Evolutionary conservation across 1,139 yeast genomes (phyloP), one percentile per base, ranked within the genome.

Genomic region (Yamadazyma siamensis): DNA sequence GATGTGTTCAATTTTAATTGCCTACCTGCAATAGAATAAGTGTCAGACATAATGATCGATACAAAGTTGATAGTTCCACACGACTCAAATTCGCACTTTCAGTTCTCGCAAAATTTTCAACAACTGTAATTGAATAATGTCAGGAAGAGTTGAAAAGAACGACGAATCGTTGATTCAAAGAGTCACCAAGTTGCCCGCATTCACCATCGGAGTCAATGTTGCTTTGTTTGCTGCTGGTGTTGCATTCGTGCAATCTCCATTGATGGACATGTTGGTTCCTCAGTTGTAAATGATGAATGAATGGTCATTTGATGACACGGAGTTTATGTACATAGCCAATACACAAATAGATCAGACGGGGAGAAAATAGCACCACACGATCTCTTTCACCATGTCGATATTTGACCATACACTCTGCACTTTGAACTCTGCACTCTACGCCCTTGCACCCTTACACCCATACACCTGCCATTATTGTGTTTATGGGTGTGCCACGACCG

Each of bases 211-310:
- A 32, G 56, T 80, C 28, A 82, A 83, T 57, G 77, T 73, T 38
- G 71, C 67, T 23, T 65, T 81, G 41, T 83, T 83, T 50, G 76
- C 72, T 38, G 77, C 83, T 29, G 91, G 91, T 54, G 83, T 81
- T 45, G 77, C 77, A 14, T 75, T 82, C 58, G 75, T 83, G 45
- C 86, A 80, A 63, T 80, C 88, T 27, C 82, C 89, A 43, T 61
- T 80, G 52, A 80, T 81, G 86, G 91, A 82, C 36, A 75, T 80
- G 77, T 64, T 83, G 61, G 88, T 81, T 46, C 91, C 91, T 35
- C 89, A 82, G 58, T 69, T 76, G 56, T 71, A 64, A 17, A 10
- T 18, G 20, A 8, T 18, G 10, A 26, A 13, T 11, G 23, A n/a
- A n/a, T n/a, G n/a, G n/a, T n/a, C n/a, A n/a, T 6, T 13, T n/a